Base-by-base conservation (phyloP, 169 alveolate species). In the Cryptosporidium tyzzeri region DNA sequence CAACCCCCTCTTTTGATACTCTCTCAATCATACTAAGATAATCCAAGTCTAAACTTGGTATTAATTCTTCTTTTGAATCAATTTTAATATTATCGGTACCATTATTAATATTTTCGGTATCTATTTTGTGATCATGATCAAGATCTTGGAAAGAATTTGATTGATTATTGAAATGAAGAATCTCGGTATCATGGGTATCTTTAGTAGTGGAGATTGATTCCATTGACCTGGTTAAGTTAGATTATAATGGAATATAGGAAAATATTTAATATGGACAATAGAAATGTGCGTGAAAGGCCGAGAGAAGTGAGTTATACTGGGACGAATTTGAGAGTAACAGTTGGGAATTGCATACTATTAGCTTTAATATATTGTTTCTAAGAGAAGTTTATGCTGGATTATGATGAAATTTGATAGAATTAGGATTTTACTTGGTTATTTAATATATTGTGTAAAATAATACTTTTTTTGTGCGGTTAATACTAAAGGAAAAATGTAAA, bases 1-100 rank as follows among this genome's bases (percentile, higher is more conserved):
- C 23, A 31, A 65, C 71, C 12, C 71, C 71, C 23, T 65, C 50
- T 65, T 65, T 37, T 35, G 71, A 65, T 35, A 65, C 50, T 65
- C 50, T 65, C 50, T 37, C 50, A 16, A 65, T 35, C 71, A 65
- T 5, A 37, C 41, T 33, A 21, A 21, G 50, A 37, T 55, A 5
- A 23, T 55, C 67, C 23, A 26, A 55, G 12, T 21, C 67, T 26
- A 55, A 26, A 4, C 14, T 21, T 9, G 67, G 37, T 10, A 16
- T 10, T 55, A 16, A 55, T 3, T 55, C 67, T 7, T 21, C 35
- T 23, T 18, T 55, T 26, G 23, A n/a, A 26, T 55, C 39, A 55
- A 16, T 55, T 55, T 55, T 55, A 55, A 21, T n/a, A 16, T 48
- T 3, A 48, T 48, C 55, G 21, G 55, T 48, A 48, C 55, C 55